Evolutionary conservation across 805 yeast species (phyloP), one percentile per base, ranked within the genome.

Genomic region (Candida quercuum): DNA sequence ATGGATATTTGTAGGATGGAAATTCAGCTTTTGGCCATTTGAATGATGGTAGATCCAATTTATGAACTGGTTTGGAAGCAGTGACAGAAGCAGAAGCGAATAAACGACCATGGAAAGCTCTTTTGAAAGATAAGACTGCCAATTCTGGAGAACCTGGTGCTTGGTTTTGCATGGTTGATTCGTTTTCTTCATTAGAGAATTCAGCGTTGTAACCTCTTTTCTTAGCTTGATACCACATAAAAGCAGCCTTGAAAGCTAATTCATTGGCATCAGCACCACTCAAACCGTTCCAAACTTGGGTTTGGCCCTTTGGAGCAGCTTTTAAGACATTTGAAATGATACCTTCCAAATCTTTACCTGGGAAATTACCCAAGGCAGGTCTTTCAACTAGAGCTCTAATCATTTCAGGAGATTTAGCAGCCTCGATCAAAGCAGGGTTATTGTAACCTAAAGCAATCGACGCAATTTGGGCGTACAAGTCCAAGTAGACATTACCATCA

Each of bases 1-100:
- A 72, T 41, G 98, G 98, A 63, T 87, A 89, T 62, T 80, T 68
- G 64, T 86, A 80, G 36, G 73, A 52, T 47, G 98, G 98, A 70
- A 81, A 89, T 46, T 86, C 87, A 39, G 96, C 96, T 61, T 85
- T 88, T 57, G 98, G 98, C 97, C 97, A 89, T 57, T 86, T 77
- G 70, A 89, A 89, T 6, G 95, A 79, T 43, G 98, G 98, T 66
- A 91, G 70, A 63, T 82, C 89, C 58, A 89, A 69, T 69, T 91
- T 89, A 72, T 89, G 98, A 52, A 91, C 76, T 48, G 97, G 96
- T 71, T 87, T 91, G 40, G 96, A 87, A 61, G 95, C 78, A 28
- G 98, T 89, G 48, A 86, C 78, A 6, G 96, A 84, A 31, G 86
- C 88, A 38, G 95, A 76, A 18, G 96, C 98, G 66, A 89, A 87